Evolutionary conservation across 495 filamentous ascomycete genomes (phyloP), one percentile per base, ranked within the genome.

Genomic region (Chaetomidium leptoderma): DNA sequence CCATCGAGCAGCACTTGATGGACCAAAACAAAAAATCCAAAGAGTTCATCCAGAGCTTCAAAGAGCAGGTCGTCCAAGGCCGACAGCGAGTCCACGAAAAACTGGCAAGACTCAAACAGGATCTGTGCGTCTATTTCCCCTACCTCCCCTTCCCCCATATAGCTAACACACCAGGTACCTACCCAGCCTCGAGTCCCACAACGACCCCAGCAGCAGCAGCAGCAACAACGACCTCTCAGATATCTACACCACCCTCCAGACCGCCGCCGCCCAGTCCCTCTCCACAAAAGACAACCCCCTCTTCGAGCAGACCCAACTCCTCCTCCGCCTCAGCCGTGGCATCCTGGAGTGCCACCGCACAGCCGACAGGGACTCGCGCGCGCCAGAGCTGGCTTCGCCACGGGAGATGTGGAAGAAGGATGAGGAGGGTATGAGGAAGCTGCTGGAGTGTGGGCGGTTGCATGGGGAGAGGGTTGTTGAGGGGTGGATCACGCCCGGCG

Each of bases 391-490:
- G 9, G 53, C 55, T 1, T 45, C 65, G 16, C 73, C 70, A 3
- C 61, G 58, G 10, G 63, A 62, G 39, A 61, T 51, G 19, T 77
- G 73, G 73, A 60, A 63, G 54, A 55, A 73, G 40, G 74, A 77
- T 35, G 62, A 66, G 16, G 51, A 64, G 43, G 59, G 70, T 2
- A 65, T 70, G 47, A 65, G 62, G 21, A 64, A 68, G 36, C 40
- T 77, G 54, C 59, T 77, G 17, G 45, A 60, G 14, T 71, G 57
- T 27, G 69, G 73, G 13, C 62, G 56, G 42, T 44, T 63, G 43
- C 62, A 73, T 47, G 73, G 70, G 23, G 66, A 72, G 61, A 65
- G 46, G 17, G 58, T 73, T n/a, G 63, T 68, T 11, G 71, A 74
- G 44, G 48, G 59, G 1, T 65, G 66, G 43, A 59, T 77, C 13